These are phyloP conservation scores for Comarum palustre DNA, from an alignment of 306 rosid species.

Conservation along the genomic window DNA sequence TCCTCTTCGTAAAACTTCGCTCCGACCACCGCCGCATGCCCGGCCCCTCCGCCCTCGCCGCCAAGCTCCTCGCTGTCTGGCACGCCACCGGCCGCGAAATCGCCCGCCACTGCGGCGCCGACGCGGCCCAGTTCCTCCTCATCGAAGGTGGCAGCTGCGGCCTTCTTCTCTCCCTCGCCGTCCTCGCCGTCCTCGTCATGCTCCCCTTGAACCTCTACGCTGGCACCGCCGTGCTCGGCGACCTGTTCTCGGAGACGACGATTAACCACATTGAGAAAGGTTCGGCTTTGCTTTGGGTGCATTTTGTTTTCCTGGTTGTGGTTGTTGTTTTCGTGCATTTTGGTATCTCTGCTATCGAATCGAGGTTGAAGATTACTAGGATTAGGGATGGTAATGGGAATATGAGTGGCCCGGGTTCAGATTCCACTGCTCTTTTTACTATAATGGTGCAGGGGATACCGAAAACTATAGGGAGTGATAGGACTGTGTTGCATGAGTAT, in stretches of 20 bases:
- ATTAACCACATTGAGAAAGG: constrained; percentile 74
- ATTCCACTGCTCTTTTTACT: constrained; percentile 82
- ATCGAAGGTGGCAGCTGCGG: constrained; percentile 92
- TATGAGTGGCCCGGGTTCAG: constrained; percentile 55
- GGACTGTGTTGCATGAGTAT: constrained; percentile 66
- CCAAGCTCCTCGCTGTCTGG: constrained; percentile 94
- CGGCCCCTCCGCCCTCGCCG: constrained; percentile 63
- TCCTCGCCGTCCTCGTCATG: constrained; percentile 43
- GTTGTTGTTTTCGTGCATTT: constrained; percentile 70
- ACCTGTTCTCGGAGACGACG: constrained; percentile 80
- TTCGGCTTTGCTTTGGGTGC: constrained; percentile 82
- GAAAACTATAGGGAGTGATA: constrained; percentile 59
- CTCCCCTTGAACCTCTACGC: constrained; percentile 77
- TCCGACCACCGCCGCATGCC: constrained; percentile 95
- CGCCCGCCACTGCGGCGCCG: constrained; percentile 90
- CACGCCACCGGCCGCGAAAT: constrained; percentile 81
- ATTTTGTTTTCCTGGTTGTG: constrained; percentile 60
- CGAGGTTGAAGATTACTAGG: constrained; percentile 67
- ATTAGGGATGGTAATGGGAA: constrained; percentile 87
- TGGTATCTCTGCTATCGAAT: constrained; percentile 64
- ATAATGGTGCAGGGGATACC: constrained; percentile 95
- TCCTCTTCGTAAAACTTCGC: constrained; percentile 85
- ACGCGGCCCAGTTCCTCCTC: constrained; percentile 89
- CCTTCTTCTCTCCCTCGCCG: constrained; percentile 50
- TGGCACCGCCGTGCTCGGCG: constrained; percentile 56